A percentile compares a stretch with the other conserved stretches of the same genome.
These are phyloP conservation scores for Agrostemma githago DNA, from an alignment of 148 eudicot species.

Conservation along the genomic window DNA sequence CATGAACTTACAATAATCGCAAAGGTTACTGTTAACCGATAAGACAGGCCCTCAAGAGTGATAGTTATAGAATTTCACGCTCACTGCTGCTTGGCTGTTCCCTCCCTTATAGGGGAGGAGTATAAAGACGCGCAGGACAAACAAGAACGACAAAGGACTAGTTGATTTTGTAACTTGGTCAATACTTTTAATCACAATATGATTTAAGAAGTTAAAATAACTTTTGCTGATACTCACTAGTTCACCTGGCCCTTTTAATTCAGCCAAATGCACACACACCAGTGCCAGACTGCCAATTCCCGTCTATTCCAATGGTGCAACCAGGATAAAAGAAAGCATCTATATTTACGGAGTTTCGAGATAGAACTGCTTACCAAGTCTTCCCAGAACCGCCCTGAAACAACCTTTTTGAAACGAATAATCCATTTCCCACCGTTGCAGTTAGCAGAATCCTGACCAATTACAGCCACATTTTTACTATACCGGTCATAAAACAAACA, in stretches of 20 bases:
- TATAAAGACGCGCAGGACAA: background rate
- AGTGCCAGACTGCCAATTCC: background rate
- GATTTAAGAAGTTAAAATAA: background rate
- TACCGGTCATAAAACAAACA: conserved; percentile 8
- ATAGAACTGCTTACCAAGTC: conserved; percentile 59
- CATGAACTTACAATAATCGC: background rate
- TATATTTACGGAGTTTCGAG: background rate
- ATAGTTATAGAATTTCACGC: background rate
- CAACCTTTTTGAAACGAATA: conserved; percentile 82
- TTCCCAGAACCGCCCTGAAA: conserved; percentile 97
- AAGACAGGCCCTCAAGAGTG: background rate
- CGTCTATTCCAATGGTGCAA: background rate
- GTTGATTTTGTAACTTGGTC: background rate
- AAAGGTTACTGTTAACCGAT: background rate
- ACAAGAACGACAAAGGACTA: background rate
- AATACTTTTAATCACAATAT: background rate
- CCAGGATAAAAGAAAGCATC: background rate
- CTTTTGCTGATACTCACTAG: background rate
- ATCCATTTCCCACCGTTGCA: conserved; percentile 99
- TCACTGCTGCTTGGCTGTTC: background rate
- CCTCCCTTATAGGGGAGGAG: background rate
- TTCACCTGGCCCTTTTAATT: background rate
- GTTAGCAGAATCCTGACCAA: conserved; percentile 80
- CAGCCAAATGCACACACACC: background rate
- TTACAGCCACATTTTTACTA: background rate